These are phyloP conservation scores for Boletus vermiculosoides DNA, from an alignment of 768 basidiomycete species.

Conservation along the genomic window DNA sequence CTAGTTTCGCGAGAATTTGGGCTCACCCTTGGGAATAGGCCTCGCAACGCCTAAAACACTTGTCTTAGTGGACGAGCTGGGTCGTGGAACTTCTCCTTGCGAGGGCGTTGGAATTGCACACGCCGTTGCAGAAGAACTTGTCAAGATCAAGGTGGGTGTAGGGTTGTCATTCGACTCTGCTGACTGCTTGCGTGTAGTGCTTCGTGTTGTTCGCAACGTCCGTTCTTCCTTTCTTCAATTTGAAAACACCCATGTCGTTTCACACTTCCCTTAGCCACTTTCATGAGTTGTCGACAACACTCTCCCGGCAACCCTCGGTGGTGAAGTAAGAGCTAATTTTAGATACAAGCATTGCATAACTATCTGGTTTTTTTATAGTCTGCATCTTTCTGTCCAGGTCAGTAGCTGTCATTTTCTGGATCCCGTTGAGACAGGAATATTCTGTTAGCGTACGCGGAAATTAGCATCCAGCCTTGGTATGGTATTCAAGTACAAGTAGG, in stretches of 20 bases:
- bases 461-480: conserved; percentile 63
- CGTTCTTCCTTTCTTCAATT: conserved; percentile 14
- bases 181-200: conserved; percentile 42
- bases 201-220: conserved; percentile 93
- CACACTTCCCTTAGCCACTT: conserved; percentile 57
- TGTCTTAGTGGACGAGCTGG: conserved; percentile 91
- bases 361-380: conserved; percentile 39
- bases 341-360: neutral
- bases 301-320: conserved; percentile 75
- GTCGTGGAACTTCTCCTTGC: conserved; percentile 82
- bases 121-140: conserved; percentile 77
- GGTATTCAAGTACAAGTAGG: conserved; percentile 76
- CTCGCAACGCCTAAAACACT: conserved; percentile 68
- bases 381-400: conserved; percentile 83
- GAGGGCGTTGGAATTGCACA: conserved; percentile 83
- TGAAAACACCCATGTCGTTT: neutral
- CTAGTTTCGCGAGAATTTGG: neutral
- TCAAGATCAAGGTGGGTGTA: conserved; percentile 61
- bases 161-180: neutral
- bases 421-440: neutral
- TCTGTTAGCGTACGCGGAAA: conserved; percentile 49
- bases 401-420: conserved; percentile 1
- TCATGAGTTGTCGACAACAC: conserved; percentile 70
- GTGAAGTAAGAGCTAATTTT: conserved; percentile 56
- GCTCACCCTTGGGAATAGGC: conserved; percentile 40